These are phyloP conservation scores for Trapa bicornis DNA, from an alignment of 345 rosid genomes.

Conservation along the genomic window DNA sequence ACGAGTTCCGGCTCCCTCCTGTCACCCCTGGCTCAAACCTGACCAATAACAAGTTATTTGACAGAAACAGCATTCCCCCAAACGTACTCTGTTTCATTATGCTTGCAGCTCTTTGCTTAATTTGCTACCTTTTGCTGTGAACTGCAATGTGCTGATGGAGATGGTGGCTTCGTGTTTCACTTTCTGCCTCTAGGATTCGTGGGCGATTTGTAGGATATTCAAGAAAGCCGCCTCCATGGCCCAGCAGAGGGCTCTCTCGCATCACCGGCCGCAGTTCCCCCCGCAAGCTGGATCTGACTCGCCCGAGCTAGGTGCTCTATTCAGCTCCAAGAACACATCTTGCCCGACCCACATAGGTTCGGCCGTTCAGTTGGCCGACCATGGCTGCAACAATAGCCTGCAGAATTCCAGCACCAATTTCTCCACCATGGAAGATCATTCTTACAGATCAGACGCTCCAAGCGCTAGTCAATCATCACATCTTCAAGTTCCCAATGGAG, in stretches of 20 bases:
- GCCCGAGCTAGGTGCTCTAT: conserved; percentile 18
- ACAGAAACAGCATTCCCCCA: conserved; percentile 50
- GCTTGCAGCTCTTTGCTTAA: no score
- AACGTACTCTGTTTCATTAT: conserved; percentile 25
- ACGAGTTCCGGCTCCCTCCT: conserved; percentile 89
- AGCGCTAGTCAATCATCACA: conserved; percentile 17
- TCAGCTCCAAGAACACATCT: conserved; percentile 35
- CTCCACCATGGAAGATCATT: conserved; percentile 17
- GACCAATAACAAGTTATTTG: conserved; percentile 40
- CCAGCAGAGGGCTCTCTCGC: conserved; percentile 47
- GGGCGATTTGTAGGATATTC: conserved; percentile 98
- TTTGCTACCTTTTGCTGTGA: not conserved
- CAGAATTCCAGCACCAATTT: conserved; percentile 7
- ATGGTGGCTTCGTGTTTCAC: not conserved
- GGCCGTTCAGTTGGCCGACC: conserved; percentile 9
- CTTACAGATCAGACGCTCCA: conserved; percentile 14
- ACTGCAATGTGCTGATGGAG: not conserved
- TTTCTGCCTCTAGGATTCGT: conserved; percentile 47
- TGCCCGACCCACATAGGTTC: conserved; percentile 40
- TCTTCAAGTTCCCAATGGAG: conserved; percentile 17
- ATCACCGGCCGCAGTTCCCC: conserved; percentile 37
- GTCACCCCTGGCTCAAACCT: conserved; percentile 31
- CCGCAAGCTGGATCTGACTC: conserved; percentile 19
- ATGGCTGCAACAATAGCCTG: not conserved
- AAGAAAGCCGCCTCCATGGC: conserved; percentile 67